phyloP scores from a whole-genome alignment of 179 eudicot genomes.

The Nepenthes alata region DNA sequence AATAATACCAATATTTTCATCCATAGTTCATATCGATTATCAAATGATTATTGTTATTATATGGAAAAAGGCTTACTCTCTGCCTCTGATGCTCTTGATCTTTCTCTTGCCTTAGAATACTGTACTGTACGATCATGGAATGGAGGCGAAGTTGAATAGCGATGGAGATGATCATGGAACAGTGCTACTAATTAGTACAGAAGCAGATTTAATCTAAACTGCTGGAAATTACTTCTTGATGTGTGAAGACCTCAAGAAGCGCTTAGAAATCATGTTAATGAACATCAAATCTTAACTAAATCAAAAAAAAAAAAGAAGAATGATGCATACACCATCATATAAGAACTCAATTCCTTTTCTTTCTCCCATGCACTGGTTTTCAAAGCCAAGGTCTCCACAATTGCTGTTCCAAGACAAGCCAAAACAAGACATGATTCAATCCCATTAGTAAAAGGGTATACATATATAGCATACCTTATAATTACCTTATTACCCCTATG shows the following conservation, averaged over 20 bases:
- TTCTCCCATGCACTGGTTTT: constrained; percentile 57
- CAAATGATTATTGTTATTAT: neutral
- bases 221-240: no score
- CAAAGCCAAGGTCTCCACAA: constrained; percentile 52
- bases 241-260: no score
- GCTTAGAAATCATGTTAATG: neutral
- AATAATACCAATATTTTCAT: neutral
- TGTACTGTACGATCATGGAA: constrained; percentile 59
- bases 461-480: no score
- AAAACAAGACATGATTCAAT: neutral
- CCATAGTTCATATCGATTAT: neutral
- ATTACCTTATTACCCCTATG: no score
- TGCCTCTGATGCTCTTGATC: constrained; percentile 63
- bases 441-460: no score
- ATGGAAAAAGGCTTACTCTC: constrained; percentile 29
- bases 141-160: constrained; percentile 38
- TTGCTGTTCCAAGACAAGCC: constrained; percentile 28
- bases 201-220: no score
- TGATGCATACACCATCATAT: constrained; percentile 54
- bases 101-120: constrained; percentile 46
- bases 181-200: neutral
- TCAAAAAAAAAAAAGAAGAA: neutral
- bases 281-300: neutral
- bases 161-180: neutral
- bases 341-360: constrained; percentile 44